Base-by-base conservation (phyloP, 2,329 filamentous ascomycete species). In the Colletotrichum gigasporum region DNA sequence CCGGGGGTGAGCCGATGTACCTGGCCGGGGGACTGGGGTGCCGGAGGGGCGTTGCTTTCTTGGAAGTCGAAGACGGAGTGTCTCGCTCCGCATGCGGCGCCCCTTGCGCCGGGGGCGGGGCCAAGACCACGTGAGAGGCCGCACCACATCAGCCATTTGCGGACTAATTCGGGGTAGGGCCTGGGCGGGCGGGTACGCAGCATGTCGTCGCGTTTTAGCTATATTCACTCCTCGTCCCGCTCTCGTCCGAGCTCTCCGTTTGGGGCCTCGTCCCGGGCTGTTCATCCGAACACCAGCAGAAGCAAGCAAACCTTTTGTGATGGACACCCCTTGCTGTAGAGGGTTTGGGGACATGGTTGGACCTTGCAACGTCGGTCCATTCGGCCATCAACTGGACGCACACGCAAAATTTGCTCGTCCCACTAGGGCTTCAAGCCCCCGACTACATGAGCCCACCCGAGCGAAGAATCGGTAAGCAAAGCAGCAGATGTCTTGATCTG, bases 11-110 rank as follows among this genome's bases (percentile, higher is more conserved):
- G 5, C 18, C 39, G 20, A 28, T 32, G n/a, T 34, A 30, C 47
- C 28, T 26, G 35, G 47, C n/a, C n/a, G n/a, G n/a, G n/a, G n/a
- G n/a, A n/a, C n/a, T n/a, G 20, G 20, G 18, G 44, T 61, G 61
- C 48, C 61, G 28, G 20, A 61, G 54, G 26, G 48, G 48, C 26
- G 41, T 61, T 42, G 55, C 45, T 37, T 18, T 41, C 32, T 28
- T 26, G 32, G n/a, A 50, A 35, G 12, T 26, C n/a, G 26, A 54
- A 35, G 26, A 44, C 61, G 61, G 61, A 64, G 45, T 22, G 41
- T 54, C 24, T 35, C 22, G 41, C 61, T 64, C 61, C 61, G 56
- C 32, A 4, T 54, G 48, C 48, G 48, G 56, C 34, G 35, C 61
- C n/a, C n/a, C n/a, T n/a, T n/a, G n/a, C n/a, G n/a, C n/a, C n/a